Percentiles rank a stretch among this genome's conserved stretches.
Conservation (phyloP, 371 early-diverging fungal genomes). For the Rhizopus delemar region DNA sequence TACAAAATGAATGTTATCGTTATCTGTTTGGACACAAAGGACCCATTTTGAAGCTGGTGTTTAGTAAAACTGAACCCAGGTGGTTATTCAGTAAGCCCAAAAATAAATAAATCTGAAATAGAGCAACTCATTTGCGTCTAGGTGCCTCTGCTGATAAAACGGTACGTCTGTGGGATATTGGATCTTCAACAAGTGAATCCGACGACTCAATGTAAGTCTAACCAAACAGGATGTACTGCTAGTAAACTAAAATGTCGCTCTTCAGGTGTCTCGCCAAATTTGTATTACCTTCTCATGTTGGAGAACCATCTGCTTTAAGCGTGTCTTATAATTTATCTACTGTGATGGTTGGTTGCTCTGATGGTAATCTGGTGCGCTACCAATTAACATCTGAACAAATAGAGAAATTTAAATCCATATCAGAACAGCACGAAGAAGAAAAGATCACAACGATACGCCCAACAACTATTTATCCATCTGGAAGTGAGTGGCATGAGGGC, state of each 20-base stretch:
- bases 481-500: constrained; percentile 64
- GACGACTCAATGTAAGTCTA: constrained; percentile 33
- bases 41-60: constrained; percentile 43
- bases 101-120: background rate
- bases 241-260: background rate
- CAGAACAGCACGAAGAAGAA: background rate
- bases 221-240: background rate
- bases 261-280: constrained; percentile 45
- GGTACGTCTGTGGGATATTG: constrained; percentile 64
- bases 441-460: constrained; percentile 11
- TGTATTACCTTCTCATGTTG: constrained; percentile 17
- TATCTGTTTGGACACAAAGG: constrained; percentile 57
- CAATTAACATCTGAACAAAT: constrained; percentile 8
- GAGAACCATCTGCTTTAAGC: constrained; percentile 32
- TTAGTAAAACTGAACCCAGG: constrained; percentile 49
- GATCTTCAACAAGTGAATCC: constrained; percentile 31
- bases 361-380: constrained; percentile 36
- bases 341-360: constrained; percentile 35
- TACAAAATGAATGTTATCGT: constrained; percentile 56
- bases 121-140: constrained; percentile 4
- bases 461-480: constrained; percentile 41
- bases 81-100: background rate
- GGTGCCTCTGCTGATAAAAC: constrained; percentile 57
- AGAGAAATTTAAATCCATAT: background rate
- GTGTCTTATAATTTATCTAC: constrained; percentile 28